These are phyloP conservation scores for Fusarium sp. DNA, from an alignment of 2,329 filamentous ascomycete species.

Conservation along the genomic window DNA sequence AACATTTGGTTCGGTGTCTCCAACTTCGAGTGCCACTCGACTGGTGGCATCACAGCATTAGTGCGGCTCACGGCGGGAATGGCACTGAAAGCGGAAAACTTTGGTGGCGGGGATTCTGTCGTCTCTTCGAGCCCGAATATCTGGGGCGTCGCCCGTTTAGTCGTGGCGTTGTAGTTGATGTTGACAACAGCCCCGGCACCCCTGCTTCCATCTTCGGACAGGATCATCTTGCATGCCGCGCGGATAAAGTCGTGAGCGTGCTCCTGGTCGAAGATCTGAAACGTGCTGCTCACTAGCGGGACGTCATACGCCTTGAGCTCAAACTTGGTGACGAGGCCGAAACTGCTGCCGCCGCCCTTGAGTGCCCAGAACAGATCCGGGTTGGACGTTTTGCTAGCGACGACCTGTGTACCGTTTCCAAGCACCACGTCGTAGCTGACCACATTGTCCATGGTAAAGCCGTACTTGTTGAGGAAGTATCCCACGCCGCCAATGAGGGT, in stretches of 20 bases:
- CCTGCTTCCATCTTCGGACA: constrained; percentile 38
- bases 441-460: constrained; percentile 42
- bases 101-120: constrained; percentile 8
- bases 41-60: constrained; percentile 45
- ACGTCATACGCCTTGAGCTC: constrained; percentile 41
- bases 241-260: constrained; percentile 40
- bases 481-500: constrained; percentile 45
- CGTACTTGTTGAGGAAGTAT: constrained; percentile 44
- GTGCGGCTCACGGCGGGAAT: constrained; percentile 18
- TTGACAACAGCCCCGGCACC: constrained; percentile 49
- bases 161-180: constrained; percentile 46
- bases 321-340: constrained; percentile 50
- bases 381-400: constrained; percentile 50
- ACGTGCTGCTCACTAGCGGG: constrained; percentile 47
- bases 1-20: constrained; percentile 51
- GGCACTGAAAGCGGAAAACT: constrained; percentile 4
- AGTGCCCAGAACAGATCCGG: constrained; percentile 50
- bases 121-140: constrained; percentile 50
- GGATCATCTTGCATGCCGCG: constrained; percentile 43
- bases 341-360: constrained; percentile 50
- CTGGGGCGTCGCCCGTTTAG: constrained; percentile 33
- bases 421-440: constrained; percentile 56
- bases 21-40: constrained; percentile 42
- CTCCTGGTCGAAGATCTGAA: constrained; percentile 47
- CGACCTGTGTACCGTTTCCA: constrained; percentile 53